These are phyloP conservation scores for Elymus sibiricus DNA, from an alignment of 176 grass and related monocot species.

Conservation along the genomic window DNA sequence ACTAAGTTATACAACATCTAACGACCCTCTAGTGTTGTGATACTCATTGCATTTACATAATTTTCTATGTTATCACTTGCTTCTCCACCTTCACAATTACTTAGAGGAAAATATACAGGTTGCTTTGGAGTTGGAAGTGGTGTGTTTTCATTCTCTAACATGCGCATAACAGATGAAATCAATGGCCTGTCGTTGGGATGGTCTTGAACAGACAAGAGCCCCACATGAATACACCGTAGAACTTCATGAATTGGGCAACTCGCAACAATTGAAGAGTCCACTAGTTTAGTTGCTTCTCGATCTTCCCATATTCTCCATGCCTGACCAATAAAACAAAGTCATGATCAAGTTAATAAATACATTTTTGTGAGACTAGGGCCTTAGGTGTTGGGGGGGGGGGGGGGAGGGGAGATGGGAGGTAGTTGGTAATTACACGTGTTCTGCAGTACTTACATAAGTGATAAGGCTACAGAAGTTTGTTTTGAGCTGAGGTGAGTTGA, in stretches of 20 bases:
- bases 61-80: neutral
- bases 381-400: too few relatives aligned
- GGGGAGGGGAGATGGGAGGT: too few relatives aligned
- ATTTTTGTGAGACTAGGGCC: too few relatives aligned
- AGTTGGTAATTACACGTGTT: too few relatives aligned
- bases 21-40: too few relatives aligned
- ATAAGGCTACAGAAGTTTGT: too few relatives aligned
- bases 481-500: too few relatives aligned
- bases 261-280: slow-evolving; percentile 10
- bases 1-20: too few relatives aligned
- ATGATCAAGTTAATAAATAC: rapidly evolving
- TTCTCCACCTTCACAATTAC: neutral
- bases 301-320: slow-evolving; percentile 42
- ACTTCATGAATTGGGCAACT: neutral
- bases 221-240: slow-evolving; percentile 31
- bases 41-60: neutral
- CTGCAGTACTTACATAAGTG: too few relatives aligned
- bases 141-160: slow-evolving; percentile 24
- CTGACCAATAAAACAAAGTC: neutral
- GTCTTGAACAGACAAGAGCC: slow-evolving; percentile 48
- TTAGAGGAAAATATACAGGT: neutral
- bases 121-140: slow-evolving; percentile 17
- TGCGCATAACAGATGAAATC: slow-evolving; percentile 32
- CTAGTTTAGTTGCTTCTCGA: neutral
- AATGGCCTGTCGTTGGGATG: slow-evolving; percentile 21